Evolutionary conservation across 2,329 filamentous ascomycete genomes (phyloP).

Genomic region (Colletotrichum liaoningense): DNA sequence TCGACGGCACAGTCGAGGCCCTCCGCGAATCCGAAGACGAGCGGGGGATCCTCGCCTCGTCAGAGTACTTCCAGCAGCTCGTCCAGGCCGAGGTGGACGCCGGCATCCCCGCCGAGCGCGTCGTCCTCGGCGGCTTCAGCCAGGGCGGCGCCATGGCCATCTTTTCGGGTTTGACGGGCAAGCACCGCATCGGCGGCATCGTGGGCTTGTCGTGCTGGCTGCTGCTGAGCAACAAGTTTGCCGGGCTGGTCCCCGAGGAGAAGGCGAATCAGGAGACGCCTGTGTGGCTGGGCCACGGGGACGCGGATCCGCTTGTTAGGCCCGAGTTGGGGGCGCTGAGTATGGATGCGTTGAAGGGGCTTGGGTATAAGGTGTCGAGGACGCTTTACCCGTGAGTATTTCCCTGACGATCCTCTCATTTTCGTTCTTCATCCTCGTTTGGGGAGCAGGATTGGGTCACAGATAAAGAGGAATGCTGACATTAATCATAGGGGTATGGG

Average conservation of each 20-base stretch:
- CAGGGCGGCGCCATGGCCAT: slow-evolving; percentile 91
- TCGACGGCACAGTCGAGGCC: slow-evolving; percentile 47
- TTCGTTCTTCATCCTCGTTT: too few relatives aligned
- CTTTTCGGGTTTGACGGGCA: slow-evolving; percentile 80
- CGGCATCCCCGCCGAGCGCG: slow-evolving; percentile 84
- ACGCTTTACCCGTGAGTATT: slow-evolving; percentile 76
- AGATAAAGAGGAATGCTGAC: too few relatives aligned
- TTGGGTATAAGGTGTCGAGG: slow-evolving; percentile 81
- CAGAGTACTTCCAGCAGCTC: slow-evolving; percentile 81
- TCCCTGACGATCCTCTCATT: too few relatives aligned
- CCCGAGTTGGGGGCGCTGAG: slow-evolving; percentile 76
- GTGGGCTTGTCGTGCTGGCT: slow-evolving; percentile 88
- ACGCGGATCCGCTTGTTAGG: slow-evolving; percentile 78
- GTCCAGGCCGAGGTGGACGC: slow-evolving; percentile 84
- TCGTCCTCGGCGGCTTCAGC: slow-evolving; percentile 87
- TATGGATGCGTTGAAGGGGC: slow-evolving; percentile 72
- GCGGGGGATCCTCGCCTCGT: slow-evolving; percentile 77
- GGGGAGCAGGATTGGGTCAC: too few relatives aligned
- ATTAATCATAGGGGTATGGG: slow-evolving; percentile 66
- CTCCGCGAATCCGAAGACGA: slow-evolving; percentile 69
- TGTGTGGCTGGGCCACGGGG: slow-evolving; percentile 92
- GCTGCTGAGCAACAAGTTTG: slow-evolving; percentile 67
- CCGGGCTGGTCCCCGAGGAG: slow-evolving; percentile 50
- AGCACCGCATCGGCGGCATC: slow-evolving; percentile 85
- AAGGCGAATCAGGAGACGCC: slow-evolving; percentile 78